Evolutionary conservation across 202 grass and related monocot species (phyloP).

Genomic region (Schoenoplectus tabernaemontani): DNA sequence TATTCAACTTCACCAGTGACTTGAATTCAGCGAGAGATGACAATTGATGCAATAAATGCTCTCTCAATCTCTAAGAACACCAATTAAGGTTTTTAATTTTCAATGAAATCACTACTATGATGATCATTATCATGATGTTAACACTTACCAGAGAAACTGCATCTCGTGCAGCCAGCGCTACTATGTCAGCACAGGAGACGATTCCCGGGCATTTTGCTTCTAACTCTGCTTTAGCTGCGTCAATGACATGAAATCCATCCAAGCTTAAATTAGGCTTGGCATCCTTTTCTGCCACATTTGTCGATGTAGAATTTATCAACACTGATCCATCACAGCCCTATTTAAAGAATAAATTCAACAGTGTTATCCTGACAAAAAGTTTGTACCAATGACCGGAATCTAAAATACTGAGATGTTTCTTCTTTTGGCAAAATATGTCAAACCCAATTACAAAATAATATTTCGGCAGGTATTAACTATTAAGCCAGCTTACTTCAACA

Average conservation of each 20-base stretch:
- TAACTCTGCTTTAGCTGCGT: conserved; percentile 26
- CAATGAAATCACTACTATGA: not conserved
- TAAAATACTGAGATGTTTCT: not conserved
- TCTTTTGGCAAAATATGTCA: not conserved
- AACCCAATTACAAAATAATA: too few relatives aligned
- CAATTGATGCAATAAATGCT: not conserved
- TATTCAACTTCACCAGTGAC: not conserved
- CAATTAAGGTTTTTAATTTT: not conserved
- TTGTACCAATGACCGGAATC: not conserved
- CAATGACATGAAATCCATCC: conserved; percentile 50
- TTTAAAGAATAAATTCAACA: not conserved
- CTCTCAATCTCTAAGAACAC: not conserved
- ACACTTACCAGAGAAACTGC: conserved; percentile 26
- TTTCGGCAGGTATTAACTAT: too few relatives aligned
- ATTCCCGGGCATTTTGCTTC: conserved; percentile 33
- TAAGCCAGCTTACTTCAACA: conserved; percentile 32
- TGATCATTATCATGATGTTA: not conserved
- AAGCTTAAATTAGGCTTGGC: conserved; percentile 65
- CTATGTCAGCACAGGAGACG: conserved; percentile 36
- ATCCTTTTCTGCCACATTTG: conserved; percentile 57
- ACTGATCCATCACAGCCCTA: conserved; percentile 83
- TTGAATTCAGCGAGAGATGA: not conserved
- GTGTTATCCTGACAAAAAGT: not conserved
- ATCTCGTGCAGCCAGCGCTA: conserved; percentile 30
- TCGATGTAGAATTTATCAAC: conserved; percentile 62